These are phyloP conservation scores for Trifolium dubium DNA, from an alignment of 306 rosid species.

Conservation along the genomic window DNA sequence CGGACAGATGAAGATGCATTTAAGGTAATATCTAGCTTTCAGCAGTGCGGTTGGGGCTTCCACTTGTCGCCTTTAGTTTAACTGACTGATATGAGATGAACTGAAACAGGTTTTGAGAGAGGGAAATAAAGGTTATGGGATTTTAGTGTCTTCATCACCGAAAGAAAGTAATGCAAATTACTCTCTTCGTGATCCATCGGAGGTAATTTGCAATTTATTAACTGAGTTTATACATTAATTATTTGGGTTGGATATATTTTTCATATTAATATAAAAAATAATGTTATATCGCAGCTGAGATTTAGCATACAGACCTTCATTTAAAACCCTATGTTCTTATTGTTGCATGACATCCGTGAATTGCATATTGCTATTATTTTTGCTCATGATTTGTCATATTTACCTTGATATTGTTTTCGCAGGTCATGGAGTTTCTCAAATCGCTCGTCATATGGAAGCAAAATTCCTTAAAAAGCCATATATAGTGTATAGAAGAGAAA, in stretches of 20 bases:
- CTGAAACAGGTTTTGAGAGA: slow-evolving; percentile 75
- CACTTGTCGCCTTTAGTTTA: slow-evolving; percentile 10
- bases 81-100: slow-evolving; percentile 22
- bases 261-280: no score
- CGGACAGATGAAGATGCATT: slow-evolving; percentile 97
- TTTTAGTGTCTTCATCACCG: slow-evolving; percentile 76
- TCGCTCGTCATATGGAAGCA: slow-evolving; percentile 78
- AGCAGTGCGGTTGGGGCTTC: not conserved
- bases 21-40: slow-evolving; percentile 54
- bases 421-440: slow-evolving; percentile 96
- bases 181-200: slow-evolving; percentile 88
- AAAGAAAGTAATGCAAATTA: slow-evolving; percentile 84
- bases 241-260: not conserved
- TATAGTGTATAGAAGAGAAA: slow-evolving; percentile 52
- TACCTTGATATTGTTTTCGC: slow-evolving; percentile 26
- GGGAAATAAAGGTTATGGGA: slow-evolving; percentile 75
- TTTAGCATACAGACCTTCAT: not conserved
- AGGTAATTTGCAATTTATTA: slow-evolving; percentile 59
- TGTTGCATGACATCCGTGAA: not conserved
- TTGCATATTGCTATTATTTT: not conserved
- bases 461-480: slow-evolving; percentile 55
- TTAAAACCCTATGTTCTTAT: not conserved
- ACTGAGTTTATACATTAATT: not conserved
- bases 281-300: not conserved
- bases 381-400: not conserved